Evolutionary conservation across 768 basidiomycete genomes (phyloP).

Genomic region (Harrya chromipes): DNA sequence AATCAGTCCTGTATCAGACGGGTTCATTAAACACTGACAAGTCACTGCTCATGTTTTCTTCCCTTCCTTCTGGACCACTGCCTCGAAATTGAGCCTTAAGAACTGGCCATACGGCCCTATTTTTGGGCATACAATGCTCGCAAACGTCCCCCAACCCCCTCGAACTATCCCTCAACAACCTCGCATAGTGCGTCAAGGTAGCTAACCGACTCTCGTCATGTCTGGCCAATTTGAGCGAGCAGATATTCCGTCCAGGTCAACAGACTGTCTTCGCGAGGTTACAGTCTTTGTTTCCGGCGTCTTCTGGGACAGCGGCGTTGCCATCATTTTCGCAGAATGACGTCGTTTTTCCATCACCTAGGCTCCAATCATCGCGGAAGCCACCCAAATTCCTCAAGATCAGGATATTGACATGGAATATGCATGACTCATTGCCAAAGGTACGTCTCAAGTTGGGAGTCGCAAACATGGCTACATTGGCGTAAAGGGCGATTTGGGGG

Average conservation of each 20-base stretch:
- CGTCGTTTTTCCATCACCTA: conserved; percentile 21
- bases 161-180: conserved; percentile 13
- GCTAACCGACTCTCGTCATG: conserved; percentile 1
- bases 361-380: conserved; percentile 22
- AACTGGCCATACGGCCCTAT: conserved; percentile 24
- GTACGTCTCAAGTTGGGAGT: conserved; percentile 30
- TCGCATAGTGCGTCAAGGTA: conserved; percentile 21
- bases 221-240: conserved; percentile 5
- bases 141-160: conserved; percentile 19
- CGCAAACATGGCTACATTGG: conserved; percentile 3
- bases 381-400: conserved; percentile 55
- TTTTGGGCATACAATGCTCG: conserved; percentile 21
- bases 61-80: conserved; percentile 19
- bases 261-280: conserved; percentile 47
- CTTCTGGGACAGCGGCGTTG: conserved; percentile 24
- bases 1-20: conserved; percentile 23
- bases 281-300: conserved; percentile 49
- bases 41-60: conserved; percentile 24
- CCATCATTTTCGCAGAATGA: conserved; percentile 21
- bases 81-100: conserved; percentile 28
- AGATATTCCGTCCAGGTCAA: conserved; percentile 25
- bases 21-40: conserved; percentile 16
- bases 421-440: conserved; percentile 82
- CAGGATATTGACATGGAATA: conserved; percentile 77
- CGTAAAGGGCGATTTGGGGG: conserved; percentile 65